Conservation (phyloP, 768 basidiomycete genomes). For the Kwoniella bestiolae region DNA sequence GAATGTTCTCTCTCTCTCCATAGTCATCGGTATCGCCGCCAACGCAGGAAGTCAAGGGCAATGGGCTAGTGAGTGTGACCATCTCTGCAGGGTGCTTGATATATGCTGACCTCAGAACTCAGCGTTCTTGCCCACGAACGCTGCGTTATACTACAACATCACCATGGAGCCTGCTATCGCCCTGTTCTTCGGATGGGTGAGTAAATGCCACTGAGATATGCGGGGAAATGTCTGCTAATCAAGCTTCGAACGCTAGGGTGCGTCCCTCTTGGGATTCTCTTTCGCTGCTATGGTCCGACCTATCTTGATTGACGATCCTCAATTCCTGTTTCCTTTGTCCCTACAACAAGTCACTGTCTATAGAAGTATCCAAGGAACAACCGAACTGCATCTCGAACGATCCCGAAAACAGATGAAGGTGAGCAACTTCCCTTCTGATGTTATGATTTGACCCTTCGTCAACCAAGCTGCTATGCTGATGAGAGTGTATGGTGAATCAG, state of each 20-base stretch:
- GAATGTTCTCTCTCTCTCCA: too few species aligned
- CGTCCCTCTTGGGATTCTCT: conserved; percentile 15
- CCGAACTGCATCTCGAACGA: conserved; percentile 15
- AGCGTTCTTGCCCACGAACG: conserved; percentile 22
- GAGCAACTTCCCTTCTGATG: not conserved
- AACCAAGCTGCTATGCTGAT: too few species aligned
- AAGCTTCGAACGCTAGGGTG: too few species aligned
- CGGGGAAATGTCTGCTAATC: too few species aligned
- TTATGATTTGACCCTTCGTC: too few species aligned
- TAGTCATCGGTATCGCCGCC: conserved; percentile 15
- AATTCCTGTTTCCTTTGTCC: conserved; percentile 24
- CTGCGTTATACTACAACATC: conserved; percentile 22
- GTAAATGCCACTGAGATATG: not conserved
- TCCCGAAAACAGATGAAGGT: conserved; percentile 11
- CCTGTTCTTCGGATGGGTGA: conserved; percentile 25
- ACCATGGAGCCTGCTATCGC: conserved; percentile 22
- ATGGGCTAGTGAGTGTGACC: conserved; percentile 9
- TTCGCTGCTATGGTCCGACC: conserved; percentile 24
- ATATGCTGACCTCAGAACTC: not conserved
- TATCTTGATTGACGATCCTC: conserved; percentile 22
- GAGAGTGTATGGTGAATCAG: not conserved
- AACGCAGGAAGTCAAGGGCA: conserved; percentile 21
- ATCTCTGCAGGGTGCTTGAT: too few species aligned
- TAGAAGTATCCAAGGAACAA: conserved; percentile 17
- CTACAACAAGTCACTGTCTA: conserved; percentile 24